These are phyloP conservation scores for Jatropha curcas DNA, from an alignment of 345 rosid genomes.

Conservation along the genomic window DNA sequence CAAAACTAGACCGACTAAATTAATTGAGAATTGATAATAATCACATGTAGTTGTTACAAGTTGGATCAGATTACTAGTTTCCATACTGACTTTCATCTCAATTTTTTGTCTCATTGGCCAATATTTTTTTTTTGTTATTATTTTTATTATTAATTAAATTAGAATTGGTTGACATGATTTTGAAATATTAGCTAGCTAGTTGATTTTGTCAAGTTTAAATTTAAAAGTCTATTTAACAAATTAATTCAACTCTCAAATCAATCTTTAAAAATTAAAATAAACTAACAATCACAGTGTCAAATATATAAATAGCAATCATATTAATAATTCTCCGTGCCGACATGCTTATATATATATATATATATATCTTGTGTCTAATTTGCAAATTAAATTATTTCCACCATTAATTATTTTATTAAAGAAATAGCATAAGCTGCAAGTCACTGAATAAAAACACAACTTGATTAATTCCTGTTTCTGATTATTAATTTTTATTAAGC, in stretches of 20 bases:
- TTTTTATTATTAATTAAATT: not conserved
- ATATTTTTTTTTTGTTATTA: not conserved
- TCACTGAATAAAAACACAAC: not conserved
- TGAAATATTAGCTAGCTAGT: slow-evolving; percentile 1
- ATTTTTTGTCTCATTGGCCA: not conserved
- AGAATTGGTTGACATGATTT: slow-evolving; percentile 17
- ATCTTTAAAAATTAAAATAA: not conserved
- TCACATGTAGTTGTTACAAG: slow-evolving; percentile 8
- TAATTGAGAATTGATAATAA: not conserved
- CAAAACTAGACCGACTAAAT: slow-evolving; percentile 5
- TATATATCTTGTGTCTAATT: not conserved
- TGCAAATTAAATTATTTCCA: not conserved
- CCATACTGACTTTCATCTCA: slow-evolving; percentile 19
- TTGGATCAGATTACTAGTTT: slow-evolving; percentile 9
- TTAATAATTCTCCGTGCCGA: not conserved
- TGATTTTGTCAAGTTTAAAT: slow-evolving; percentile 12
- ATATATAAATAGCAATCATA: not conserved
- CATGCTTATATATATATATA: not conserved
- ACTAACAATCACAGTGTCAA: too few relatives aligned
- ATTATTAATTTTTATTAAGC: too few relatives aligned
- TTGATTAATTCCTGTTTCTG: too few relatives aligned
- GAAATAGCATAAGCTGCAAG: not conserved
- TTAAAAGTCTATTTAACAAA: not conserved
- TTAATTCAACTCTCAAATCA: slow-evolving; percentile 22
- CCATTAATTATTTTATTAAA: not conserved